phyloP scores from a whole-genome alignment of 805 yeast genomes.

The baker's yeast (Saccharomyces cerevisiae) region DNA sequence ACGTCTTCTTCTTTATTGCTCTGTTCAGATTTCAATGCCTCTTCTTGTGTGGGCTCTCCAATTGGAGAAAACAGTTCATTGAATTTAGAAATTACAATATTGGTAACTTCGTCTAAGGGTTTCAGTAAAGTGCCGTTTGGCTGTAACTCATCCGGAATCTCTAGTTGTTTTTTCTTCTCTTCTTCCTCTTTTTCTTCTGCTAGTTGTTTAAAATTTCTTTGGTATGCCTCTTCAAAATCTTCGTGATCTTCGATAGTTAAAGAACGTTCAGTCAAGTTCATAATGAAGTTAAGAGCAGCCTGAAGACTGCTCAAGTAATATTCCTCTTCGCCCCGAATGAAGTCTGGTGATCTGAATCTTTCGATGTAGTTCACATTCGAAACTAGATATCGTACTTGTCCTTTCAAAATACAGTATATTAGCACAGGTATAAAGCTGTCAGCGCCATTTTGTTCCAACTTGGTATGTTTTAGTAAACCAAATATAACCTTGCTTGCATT shows the following conservation, averaged over 20 bases:
- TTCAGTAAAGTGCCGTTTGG: not conserved
- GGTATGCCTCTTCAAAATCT: conserved; percentile 42
- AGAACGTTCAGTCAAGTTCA: conserved; percentile 46
- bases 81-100: conserved; percentile 15
- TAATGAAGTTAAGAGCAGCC: conserved; percentile 78
- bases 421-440: conserved; percentile 89
- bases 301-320: conserved; percentile 86
- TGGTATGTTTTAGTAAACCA: conserved; percentile 64
- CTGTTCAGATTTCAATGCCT: not conserved
- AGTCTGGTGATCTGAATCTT: conserved; percentile 66
- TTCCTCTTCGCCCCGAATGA: conserved; percentile 79
- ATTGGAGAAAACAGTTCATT: conserved; percentile 16
- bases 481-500: conserved; percentile 90
- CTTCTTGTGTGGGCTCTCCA: conserved; percentile 2
- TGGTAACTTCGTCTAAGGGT: conserved; percentile 25
- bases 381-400: conserved; percentile 54
- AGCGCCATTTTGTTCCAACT: conserved; percentile 70
- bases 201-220: conserved; percentile 37
- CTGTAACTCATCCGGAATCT: not conserved
- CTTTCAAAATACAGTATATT: conserved; percentile 67
- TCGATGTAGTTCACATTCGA: conserved; percentile 83
- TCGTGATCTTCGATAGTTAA: conserved; percentile 57
- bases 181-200: conserved; percentile 24
- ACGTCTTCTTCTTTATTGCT: conserved; percentile 15
- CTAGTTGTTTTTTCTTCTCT: conserved; percentile 1